Evolutionary conservation across 495 filamentous ascomycete genomes (phyloP).

Genomic region (Xeromyces bisporus): DNA sequence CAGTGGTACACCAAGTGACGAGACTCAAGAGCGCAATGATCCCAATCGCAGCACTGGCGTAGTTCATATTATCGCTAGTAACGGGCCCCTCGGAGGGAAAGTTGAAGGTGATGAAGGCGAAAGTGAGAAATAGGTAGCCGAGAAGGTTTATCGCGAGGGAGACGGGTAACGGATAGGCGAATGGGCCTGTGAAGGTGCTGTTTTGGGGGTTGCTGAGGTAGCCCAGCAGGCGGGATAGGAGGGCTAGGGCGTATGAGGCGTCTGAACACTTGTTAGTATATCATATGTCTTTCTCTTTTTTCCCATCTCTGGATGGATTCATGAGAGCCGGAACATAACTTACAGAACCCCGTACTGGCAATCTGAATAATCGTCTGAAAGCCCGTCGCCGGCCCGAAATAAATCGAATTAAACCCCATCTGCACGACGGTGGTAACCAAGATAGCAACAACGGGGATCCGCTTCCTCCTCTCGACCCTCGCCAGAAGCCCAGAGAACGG

Average conservation of each 20-base stretch:
- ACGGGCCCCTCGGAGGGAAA: constrained; percentile 36
- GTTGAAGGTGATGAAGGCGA: constrained; percentile 40
- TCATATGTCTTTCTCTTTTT: too few species aligned
- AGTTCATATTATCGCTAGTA: constrained; percentile 38
- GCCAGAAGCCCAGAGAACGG: constrained; percentile 28
- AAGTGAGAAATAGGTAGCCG: constrained; percentile 36
- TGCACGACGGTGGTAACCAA: constrained; percentile 33
- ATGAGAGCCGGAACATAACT: constrained; percentile 5
- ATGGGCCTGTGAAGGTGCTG: constrained; percentile 20
- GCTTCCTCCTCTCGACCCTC: constrained; percentile 21
- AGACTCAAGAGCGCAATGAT: constrained; percentile 33
- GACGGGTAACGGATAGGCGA: constrained; percentile 16
- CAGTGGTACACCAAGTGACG: constrained; percentile 37
- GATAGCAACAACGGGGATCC: constrained; percentile 35
- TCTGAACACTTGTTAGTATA: constrained; percentile 19
- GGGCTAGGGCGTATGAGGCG: constrained; percentile 40
- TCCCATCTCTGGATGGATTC: too few species aligned
- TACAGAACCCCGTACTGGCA: constrained; percentile 41
- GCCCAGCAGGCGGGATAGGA: constrained; percentile 33
- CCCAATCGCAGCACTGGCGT: constrained; percentile 38
- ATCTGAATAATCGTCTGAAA: constrained; percentile 42
- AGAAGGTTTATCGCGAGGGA: constrained; percentile 32
- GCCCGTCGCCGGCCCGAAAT: constrained; percentile 39
- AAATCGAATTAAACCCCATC: constrained; percentile 37
- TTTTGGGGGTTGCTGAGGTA: constrained; percentile 25